phyloP scores from a whole-genome alignment of 768 basidiomycete species.

The Macrolepiota dolichaula region DNA sequence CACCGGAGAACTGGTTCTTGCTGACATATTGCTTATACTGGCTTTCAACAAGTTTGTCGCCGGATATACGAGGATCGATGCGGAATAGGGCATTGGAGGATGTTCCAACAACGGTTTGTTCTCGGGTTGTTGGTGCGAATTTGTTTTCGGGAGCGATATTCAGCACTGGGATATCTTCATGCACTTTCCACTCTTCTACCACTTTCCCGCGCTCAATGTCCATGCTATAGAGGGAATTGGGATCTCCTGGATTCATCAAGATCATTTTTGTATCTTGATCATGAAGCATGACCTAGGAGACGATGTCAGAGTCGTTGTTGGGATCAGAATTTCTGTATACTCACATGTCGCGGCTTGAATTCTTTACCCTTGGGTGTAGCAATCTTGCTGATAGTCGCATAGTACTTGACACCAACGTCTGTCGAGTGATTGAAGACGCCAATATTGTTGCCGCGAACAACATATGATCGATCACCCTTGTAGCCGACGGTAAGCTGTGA shows the following conservation, averaged over 20 bases:
- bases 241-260: conserved; percentile 78
- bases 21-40: conserved; percentile 95
- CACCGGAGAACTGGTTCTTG: conserved; percentile 94
- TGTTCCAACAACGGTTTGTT: conserved; percentile 90
- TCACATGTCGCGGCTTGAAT: conserved; percentile 84
- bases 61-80: conserved; percentile 92
- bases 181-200: conserved; percentile 98
- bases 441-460: conserved; percentile 88
- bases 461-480: conserved; percentile 92
- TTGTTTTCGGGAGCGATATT: conserved; percentile 93
- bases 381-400: conserved; percentile 83
- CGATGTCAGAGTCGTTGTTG: not conserved
- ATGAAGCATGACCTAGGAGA: conserved; percentile 84
- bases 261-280: conserved; percentile 97
- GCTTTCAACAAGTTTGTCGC: conserved; percentile 89
- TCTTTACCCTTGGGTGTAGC: conserved; percentile 74
- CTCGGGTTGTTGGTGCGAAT: conserved; percentile 88
- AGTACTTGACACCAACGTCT: conserved; percentile 70
- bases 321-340: conserved; percentile 15
- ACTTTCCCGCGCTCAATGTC: conserved; percentile 95
- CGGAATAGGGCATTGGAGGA: conserved; percentile 97
- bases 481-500: conserved; percentile 92
- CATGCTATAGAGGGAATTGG: conserved; percentile 82
- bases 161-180: conserved; percentile 81
- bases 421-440: conserved; percentile 81